Conservation (phyloP, 805 yeast species). For the Spathaspora boniae region DNA sequence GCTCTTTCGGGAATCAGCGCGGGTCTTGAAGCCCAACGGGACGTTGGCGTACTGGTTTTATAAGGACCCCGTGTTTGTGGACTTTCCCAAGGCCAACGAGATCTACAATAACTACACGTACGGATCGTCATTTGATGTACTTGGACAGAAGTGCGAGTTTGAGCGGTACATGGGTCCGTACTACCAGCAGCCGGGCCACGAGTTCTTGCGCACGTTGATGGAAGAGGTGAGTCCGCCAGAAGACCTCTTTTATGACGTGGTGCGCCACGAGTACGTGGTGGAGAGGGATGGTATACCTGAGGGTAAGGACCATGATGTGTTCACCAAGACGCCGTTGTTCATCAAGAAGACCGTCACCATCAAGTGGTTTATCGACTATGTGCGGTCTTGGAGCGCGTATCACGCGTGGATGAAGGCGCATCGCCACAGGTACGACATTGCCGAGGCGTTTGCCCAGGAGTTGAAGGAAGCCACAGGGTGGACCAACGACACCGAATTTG, state of each 20-base stretch:
- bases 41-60: slow-evolving; percentile 79
- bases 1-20: slow-evolving; percentile 48
- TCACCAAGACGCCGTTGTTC: slow-evolving; percentile 7
- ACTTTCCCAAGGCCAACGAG: slow-evolving; percentile 50
- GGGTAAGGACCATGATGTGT: background rate
- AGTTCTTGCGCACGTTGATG: slow-evolving; percentile 32
- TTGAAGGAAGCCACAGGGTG: slow-evolving; percentile 44
- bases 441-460: slow-evolving; percentile 44
- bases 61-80: slow-evolving; percentile 63
- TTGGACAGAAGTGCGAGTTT: slow-evolving; percentile 14
- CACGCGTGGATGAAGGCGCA: slow-evolving; percentile 34
- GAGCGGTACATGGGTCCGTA: slow-evolving; percentile 49
- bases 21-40: slow-evolving; percentile 57
- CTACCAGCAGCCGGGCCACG: slow-evolving; percentile 48
- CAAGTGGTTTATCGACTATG: slow-evolving; percentile 22
- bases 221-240: slow-evolving; percentile 34
- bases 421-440: slow-evolving; percentile 40
- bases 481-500: slow-evolving; percentile 38
- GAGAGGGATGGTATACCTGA: slow-evolving; percentile 6
- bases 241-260: slow-evolving; percentile 20
- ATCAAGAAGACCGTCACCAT: slow-evolving; percentile 13
- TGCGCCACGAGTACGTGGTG: slow-evolving; percentile 24
- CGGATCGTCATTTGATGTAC: slow-evolving; percentile 17
- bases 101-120: slow-evolving; percentile 51
- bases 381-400: slow-evolving; percentile 37